Evolutionary conservation across 371 early-diverging fungal species (phyloP).

Genomic region (Circinella umbellata): DNA sequence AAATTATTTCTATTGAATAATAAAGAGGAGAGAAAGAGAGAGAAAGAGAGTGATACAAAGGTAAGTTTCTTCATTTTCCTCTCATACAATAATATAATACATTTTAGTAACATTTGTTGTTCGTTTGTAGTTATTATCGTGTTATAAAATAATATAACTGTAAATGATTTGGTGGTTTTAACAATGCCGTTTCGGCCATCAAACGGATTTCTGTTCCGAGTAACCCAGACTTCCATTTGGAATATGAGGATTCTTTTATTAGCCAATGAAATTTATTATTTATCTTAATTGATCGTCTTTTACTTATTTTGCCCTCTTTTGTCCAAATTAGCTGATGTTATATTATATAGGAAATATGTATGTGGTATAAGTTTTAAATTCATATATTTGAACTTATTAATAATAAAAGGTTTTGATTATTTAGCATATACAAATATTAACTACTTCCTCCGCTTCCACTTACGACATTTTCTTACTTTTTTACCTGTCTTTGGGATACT

Average conservation of each 20-base stretch:
- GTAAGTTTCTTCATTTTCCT: slow-evolving; percentile 10
- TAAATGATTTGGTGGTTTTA: background rate
- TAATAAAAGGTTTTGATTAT: no score
- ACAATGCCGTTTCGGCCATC: slow-evolving; percentile 9
- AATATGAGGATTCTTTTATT: slow-evolving; percentile 8
- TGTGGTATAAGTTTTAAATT: background rate
- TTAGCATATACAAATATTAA: no score
- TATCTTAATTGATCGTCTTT: background rate
- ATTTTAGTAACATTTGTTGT: background rate
- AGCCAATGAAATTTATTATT: slow-evolving; percentile 1
- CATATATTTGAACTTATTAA: background rate
- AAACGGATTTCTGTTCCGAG: slow-evolving; percentile 8
- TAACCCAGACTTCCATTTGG: slow-evolving; percentile 28
- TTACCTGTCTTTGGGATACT: background rate
- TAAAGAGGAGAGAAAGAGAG: background rate
- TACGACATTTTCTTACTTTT: no score
- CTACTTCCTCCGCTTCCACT: no score
- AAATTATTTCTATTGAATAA: background rate
- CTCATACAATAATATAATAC: background rate
- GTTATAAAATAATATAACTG: background rate
- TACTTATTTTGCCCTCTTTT: background rate
- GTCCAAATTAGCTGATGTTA: background rate
- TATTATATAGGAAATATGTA: background rate
- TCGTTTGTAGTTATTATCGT: background rate
- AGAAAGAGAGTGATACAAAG: slow-evolving; percentile 3